Evolutionary conservation across 345 rosid species (phyloP).

Genomic region (Pistacia integerrima): DNA sequence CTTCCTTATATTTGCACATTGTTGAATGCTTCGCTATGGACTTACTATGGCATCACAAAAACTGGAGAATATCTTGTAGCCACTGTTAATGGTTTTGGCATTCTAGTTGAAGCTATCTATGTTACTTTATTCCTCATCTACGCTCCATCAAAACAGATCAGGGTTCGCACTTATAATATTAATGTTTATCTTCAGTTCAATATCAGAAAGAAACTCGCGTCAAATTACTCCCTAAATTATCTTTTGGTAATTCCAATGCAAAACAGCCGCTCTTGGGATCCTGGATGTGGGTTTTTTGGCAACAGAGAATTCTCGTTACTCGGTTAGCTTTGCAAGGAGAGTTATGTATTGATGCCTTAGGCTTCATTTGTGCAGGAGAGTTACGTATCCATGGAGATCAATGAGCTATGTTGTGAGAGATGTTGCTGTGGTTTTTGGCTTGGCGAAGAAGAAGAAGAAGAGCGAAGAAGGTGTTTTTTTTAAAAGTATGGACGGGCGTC

Average conservation of each 20-base stretch:
- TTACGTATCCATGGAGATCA: too few relatives aligned
- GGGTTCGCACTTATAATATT: conserved; percentile 24
- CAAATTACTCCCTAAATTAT: too few relatives aligned
- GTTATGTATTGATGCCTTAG: conserved; percentile 50
- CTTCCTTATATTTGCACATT: conserved; percentile 76
- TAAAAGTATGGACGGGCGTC: too few relatives aligned
- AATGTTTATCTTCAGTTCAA: too few relatives aligned
- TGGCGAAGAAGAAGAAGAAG: too few relatives aligned
- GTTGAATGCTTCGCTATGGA: conserved; percentile 68
- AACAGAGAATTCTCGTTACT: conserved; percentile 48
- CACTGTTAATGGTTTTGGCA: conserved; percentile 79
- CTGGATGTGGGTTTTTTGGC: conserved; percentile 53
- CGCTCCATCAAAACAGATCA: conserved; percentile 39
- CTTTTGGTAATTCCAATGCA: conserved; percentile 29
- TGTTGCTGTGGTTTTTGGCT: too few relatives aligned
- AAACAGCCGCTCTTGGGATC: conserved; percentile 38
- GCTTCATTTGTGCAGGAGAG: conserved; percentile 51
- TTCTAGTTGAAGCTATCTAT: conserved; percentile 52
- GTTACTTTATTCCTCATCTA: conserved; percentile 52
- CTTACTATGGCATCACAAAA: conserved; percentile 70
- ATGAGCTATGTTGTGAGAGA: too few relatives aligned
- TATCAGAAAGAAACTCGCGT: neutral
- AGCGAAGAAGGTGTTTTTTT: too few relatives aligned
- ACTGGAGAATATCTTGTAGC: conserved; percentile 71
- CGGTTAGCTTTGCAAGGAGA: conserved; percentile 50